Percentiles rank a stretch among this genome's conserved stretches.
phyloP scores from a whole-genome alignment of 2,329 filamentous ascomycete species.

The Aspergillus unguis region DNA sequence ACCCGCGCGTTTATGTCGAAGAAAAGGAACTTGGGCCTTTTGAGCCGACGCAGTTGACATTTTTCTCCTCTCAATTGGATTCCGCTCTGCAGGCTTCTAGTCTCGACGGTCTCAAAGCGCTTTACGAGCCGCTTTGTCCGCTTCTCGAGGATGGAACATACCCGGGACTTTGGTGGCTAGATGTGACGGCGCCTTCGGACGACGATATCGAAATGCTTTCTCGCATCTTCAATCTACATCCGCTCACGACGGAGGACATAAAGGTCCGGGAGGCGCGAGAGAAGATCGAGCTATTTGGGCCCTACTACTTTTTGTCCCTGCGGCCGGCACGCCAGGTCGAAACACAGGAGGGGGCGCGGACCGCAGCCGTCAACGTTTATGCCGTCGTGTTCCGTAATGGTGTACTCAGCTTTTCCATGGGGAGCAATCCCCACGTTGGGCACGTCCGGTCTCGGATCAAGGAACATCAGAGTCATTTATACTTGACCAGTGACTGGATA shows the following conservation, averaged over 20 bases:
- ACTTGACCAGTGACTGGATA: slow-evolving; percentile 92
- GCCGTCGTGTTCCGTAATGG: slow-evolving; percentile 92
- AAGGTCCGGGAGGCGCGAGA: slow-evolving; percentile 87
- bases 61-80: slow-evolving; percentile 88
- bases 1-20: not conserved
- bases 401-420: slow-evolving; percentile 86
- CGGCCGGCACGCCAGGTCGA: slow-evolving; percentile 79
- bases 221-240: slow-evolving; percentile 91
- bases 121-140: slow-evolving; percentile 75
- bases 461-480: slow-evolving; percentile 83
- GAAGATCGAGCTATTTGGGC: slow-evolving; percentile 95
- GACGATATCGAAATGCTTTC: slow-evolving; percentile 85
- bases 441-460: slow-evolving; percentile 89
- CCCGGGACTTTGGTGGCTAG: slow-evolving; percentile 93
- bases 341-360: slow-evolving; percentile 69
- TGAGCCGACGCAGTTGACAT: slow-evolving; percentile 71
- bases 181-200: slow-evolving; percentile 79
- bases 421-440: slow-evolving; percentile 73
- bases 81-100: slow-evolving; percentile 83
- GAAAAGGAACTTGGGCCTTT: not conserved
- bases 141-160: slow-evolving; percentile 47
- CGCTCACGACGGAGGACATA: slow-evolving; percentile 91
- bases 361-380: slow-evolving; percentile 89
- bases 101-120: slow-evolving; percentile 75
- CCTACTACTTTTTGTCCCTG: slow-evolving; percentile 95